phyloP scores from a whole-genome alignment of 768 basidiomycete species.

The Tremella yokohamensis region DNA sequence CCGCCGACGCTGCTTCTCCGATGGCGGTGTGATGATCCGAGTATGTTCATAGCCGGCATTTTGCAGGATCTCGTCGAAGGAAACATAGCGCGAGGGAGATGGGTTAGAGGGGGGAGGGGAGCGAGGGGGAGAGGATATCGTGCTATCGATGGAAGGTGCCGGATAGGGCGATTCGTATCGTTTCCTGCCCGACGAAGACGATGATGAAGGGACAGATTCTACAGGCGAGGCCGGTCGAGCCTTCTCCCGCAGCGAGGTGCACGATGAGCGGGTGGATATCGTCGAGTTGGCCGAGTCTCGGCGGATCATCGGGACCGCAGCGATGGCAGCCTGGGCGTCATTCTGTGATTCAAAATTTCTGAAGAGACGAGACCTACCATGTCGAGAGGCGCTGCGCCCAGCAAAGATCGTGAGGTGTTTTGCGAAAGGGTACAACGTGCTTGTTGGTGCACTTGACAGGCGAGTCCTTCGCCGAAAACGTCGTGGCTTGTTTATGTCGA shows the following conservation, averaged over 20 bases:
- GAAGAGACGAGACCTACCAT: too few relatives aligned
- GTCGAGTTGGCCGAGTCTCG: conserved; percentile 3
- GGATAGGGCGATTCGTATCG: conserved; percentile 8
- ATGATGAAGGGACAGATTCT: neutral
- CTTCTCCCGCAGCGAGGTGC: neutral
- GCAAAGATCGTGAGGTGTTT: too few relatives aligned
- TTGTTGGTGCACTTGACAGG: too few relatives aligned
- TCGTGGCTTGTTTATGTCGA: too few relatives aligned
- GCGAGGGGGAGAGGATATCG: conserved; percentile 5
- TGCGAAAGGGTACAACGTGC: too few relatives aligned
- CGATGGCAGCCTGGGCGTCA: too few relatives aligned
- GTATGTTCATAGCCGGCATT: conserved; percentile 93
- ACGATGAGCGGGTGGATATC: neutral
- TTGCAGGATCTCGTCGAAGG: conserved; percentile 75
- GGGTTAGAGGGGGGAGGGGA: conserved; percentile 11
- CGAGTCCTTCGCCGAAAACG: too few relatives aligned
- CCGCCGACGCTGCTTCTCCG: conserved; percentile 53
- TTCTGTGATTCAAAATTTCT: too few relatives aligned
- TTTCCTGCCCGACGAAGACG: conserved; percentile 5
- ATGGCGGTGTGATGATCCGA: conserved; percentile 79
- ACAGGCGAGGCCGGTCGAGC: neutral
- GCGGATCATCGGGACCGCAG: too few relatives aligned
- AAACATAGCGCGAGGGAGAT: conserved; percentile 59
- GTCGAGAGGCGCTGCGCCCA: too few relatives aligned
- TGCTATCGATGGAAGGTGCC: conserved; percentile 21